Percentiles rank a stretch among this genome's conserved stretches.
Conservation (phyloP, 1,284 basidiomycete genomes). For the Cutaneotrichosporon dermatis region DNA sequence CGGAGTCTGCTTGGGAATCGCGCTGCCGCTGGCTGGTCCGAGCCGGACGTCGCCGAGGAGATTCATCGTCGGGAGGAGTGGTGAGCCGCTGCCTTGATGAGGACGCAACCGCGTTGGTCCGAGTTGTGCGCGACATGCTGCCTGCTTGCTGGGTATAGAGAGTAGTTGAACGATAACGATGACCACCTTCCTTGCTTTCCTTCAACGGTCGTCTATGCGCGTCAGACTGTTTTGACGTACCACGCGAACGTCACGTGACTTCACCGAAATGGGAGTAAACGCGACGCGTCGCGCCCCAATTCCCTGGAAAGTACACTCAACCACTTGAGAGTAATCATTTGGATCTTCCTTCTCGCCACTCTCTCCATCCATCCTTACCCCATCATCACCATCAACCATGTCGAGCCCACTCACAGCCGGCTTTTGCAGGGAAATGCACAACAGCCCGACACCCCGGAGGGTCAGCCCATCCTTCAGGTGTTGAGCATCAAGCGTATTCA, state of each 20-base stretch:
- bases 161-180: not conserved
- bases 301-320: constrained; percentile 12
- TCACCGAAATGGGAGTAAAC: not conserved
- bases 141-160: not conserved
- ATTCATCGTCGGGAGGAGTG: not conserved
- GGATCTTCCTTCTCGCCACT: not conserved
- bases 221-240: not conserved
- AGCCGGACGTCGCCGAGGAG: too few species aligned
- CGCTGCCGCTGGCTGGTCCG: too few species aligned
- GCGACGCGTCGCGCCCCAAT: constrained; percentile 9
- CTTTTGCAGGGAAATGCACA: constrained; percentile 37
- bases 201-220: not conserved
- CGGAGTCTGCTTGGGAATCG: too few species aligned
- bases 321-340: not conserved
- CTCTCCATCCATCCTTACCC: constrained; percentile 2
- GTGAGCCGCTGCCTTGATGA: constrained; percentile 1
- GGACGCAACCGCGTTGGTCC: constrained; percentile 6
- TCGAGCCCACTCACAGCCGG: constrained; percentile 37
- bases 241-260: constrained; percentile 12
- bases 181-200: not conserved
- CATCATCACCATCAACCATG: constrained; percentile 24
- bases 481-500: constrained; percentile 74
- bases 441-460: constrained; percentile 29
- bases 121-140: not conserved
- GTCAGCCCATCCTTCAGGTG: constrained; percentile 66